Evolutionary conservation across 2,329 filamentous ascomycete genomes (phyloP).

Genomic region (Penicillium sp.): DNA sequence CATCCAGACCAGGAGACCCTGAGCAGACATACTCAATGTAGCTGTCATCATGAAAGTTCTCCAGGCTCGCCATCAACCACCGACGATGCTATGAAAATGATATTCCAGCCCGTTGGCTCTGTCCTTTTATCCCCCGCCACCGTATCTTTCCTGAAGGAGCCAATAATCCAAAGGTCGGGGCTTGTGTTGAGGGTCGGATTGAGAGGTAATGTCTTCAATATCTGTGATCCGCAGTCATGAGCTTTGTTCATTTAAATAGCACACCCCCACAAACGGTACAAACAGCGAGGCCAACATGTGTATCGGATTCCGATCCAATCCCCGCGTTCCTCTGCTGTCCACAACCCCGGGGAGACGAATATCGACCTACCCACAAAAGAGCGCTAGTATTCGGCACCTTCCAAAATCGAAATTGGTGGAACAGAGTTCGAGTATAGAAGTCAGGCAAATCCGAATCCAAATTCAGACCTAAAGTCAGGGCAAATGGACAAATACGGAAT

Average conservation of each 20-base stretch:
- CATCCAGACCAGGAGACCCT: slow-evolving; percentile 11
- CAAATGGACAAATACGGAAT: slow-evolving; percentile 9
- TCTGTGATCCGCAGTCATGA: slow-evolving; percentile 2
- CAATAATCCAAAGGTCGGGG: slow-evolving; percentile 8
- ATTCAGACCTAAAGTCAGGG: slow-evolving; percentile 7
- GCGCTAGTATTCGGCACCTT: slow-evolving; percentile 17
- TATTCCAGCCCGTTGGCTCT: slow-evolving; percentile 19
- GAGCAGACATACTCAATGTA: slow-evolving; percentile 44
- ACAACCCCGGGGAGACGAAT: slow-evolving; percentile 20
- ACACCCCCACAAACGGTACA: neutral
- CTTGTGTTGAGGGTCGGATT: slow-evolving; percentile 6
- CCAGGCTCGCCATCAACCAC: slow-evolving; percentile 32
- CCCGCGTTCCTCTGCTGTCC: slow-evolving; percentile 17
- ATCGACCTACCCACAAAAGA: slow-evolving; percentile 26
- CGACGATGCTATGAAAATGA: slow-evolving; percentile 19
- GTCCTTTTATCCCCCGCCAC: slow-evolving; percentile 21
- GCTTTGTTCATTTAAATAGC: neutral
- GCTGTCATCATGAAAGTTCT: slow-evolving; percentile 42
- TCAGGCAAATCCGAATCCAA: neutral
- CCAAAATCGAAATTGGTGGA: neutral
- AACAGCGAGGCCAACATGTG: slow-evolving; percentile 1
- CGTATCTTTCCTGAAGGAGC: slow-evolving; percentile 8
- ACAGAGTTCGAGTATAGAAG: neutral
- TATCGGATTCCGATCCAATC: slow-evolving; percentile 1
- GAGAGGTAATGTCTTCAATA: slow-evolving; percentile 2